These are phyloP conservation scores for Anisodus tanguticus DNA, from an alignment of 257 asterid genomes.

Conservation along the genomic window DNA sequence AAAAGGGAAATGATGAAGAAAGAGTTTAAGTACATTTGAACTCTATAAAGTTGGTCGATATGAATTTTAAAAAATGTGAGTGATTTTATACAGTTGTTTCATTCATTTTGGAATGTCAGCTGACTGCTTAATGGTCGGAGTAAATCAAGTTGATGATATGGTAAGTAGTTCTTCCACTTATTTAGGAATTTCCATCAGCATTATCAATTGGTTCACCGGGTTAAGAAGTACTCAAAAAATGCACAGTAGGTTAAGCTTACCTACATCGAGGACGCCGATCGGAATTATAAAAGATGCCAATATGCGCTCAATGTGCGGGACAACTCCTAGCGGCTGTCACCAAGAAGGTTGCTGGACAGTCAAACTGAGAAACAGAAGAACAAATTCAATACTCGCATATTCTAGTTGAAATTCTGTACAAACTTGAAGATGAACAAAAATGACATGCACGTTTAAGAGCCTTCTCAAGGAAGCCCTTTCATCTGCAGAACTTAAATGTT, in stretches of 20 bases:
- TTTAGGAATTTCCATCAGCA: background rate
- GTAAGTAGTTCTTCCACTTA: background rate
- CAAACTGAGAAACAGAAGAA: slow-evolving; percentile 18
- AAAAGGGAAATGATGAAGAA: background rate
- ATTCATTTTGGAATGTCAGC: slow-evolving; percentile 15
- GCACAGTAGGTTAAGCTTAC: background rate
- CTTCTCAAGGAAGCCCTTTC: background rate
- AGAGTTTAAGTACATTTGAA: background rate
- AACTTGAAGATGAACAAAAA: slow-evolving; percentile 23
- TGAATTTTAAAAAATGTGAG: background rate
- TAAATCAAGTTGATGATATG: background rate
- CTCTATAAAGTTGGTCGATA: background rate
- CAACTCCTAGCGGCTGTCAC: slow-evolving; percentile 1
- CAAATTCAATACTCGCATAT: slow-evolving; percentile 9
- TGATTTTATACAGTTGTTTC: background rate
- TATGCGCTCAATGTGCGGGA: background rate
- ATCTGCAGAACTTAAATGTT: background rate
- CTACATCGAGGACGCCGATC: background rate
- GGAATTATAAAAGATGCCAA: background rate
- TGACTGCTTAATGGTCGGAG: background rate
- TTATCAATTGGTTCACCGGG: background rate
- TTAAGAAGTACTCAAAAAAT: background rate
- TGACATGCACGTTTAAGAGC: background rate
- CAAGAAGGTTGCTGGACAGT: background rate
- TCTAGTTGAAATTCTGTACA: background rate